These are phyloP conservation scores for Chrysophaeum taylorii DNA, from an alignment of 352 stramenopile species.

Conservation along the genomic window DNA sequence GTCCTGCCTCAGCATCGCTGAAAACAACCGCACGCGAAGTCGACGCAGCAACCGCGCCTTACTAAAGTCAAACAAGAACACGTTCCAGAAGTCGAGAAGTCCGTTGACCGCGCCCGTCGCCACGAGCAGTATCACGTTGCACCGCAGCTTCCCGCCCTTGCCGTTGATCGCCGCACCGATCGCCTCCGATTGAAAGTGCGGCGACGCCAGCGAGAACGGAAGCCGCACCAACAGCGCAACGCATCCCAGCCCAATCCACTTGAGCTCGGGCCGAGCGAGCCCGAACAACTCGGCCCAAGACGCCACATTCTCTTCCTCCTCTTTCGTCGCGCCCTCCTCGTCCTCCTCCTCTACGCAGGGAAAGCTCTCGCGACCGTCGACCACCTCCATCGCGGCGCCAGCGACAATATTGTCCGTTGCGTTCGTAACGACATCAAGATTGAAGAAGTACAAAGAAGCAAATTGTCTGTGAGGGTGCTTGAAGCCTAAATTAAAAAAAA, in stretches of 20 bases:
- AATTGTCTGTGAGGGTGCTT: no score
- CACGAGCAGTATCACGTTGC: constrained; percentile 51
- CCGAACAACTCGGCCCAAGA: constrained; percentile 31
- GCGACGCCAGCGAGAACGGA: constrained; percentile 54
- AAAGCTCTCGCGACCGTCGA: background rate
- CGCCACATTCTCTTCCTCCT: background rate
- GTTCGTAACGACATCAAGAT: no score
- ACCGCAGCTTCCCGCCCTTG: constrained; percentile 39
- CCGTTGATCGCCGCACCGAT: constrained; percentile 39
- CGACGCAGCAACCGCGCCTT: constrained; percentile 50
- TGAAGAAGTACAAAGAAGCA: no score
- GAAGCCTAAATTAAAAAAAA: no score
- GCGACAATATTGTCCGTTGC: no score
- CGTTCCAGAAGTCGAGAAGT: constrained; percentile 55
- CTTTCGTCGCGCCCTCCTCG: background rate
- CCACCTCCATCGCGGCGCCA: background rate
- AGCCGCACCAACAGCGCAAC: constrained; percentile 49
- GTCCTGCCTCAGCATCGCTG: constrained; percentile 48
- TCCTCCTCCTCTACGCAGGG: background rate
- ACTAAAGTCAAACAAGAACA: constrained; percentile 55
- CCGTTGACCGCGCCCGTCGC: constrained; percentile 45
- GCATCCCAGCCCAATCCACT: constrained; percentile 52
- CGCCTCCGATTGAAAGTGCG: constrained; percentile 53
- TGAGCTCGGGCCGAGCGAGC: constrained; percentile 42
- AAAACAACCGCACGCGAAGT: constrained; percentile 48